Percentiles rank a stretch among this genome's conserved stretches.
Conservation (phyloP, 2,329 filamentous ascomycete genomes). For the Epichloe aotearoae region DNA sequence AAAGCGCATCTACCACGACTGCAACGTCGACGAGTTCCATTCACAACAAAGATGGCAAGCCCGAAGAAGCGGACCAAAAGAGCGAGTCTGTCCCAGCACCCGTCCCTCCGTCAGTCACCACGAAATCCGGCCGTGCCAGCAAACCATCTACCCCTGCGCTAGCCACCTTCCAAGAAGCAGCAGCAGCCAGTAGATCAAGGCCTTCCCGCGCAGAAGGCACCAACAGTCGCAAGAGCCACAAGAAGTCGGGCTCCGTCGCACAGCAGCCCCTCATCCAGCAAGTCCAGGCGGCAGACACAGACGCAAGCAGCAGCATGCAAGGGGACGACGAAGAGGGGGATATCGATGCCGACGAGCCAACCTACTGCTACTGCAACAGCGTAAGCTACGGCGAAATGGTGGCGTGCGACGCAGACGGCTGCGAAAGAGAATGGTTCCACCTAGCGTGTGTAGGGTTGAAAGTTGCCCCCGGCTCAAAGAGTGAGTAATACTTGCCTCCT, state of each 20-base stretch:
- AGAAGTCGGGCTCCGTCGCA: conserved; percentile 37
- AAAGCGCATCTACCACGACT: conserved; percentile 12
- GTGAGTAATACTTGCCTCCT: conserved; percentile 32
- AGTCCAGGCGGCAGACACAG: conserved; percentile 22
- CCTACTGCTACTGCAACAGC: conserved; percentile 69
- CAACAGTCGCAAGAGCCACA: conserved; percentile 42
- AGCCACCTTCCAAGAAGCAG: conserved; percentile 43
- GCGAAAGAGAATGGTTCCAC: conserved; percentile 72
- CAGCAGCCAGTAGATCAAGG: conserved; percentile 30
- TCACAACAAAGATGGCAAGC: conserved; percentile 30
- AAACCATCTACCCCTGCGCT: conserved; percentile 53
- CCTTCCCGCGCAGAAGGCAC: conserved; percentile 32
- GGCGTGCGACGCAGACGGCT: conserved; percentile 61
- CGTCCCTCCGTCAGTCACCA: conserved; percentile 36
- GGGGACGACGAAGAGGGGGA: conserved; percentile 35
- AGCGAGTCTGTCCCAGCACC: conserved; percentile 26
- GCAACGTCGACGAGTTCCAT: conserved; percentile 9
- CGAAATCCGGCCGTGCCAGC: conserved; percentile 52
- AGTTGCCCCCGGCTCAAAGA: conserved; percentile 62
- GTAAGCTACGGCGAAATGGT: conserved; percentile 80
- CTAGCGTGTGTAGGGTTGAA: conserved; percentile 68
- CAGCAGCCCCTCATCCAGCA: conserved; percentile 21
- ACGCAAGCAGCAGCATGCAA: conserved; percentile 28
- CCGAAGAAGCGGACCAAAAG: conserved; percentile 24
- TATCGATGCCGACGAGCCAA: conserved; percentile 56